Evolutionary conservation across 345 rosid genomes (phyloP), one percentile per base, ranked within the genome.

Genomic region (Acer negundo): DNA sequence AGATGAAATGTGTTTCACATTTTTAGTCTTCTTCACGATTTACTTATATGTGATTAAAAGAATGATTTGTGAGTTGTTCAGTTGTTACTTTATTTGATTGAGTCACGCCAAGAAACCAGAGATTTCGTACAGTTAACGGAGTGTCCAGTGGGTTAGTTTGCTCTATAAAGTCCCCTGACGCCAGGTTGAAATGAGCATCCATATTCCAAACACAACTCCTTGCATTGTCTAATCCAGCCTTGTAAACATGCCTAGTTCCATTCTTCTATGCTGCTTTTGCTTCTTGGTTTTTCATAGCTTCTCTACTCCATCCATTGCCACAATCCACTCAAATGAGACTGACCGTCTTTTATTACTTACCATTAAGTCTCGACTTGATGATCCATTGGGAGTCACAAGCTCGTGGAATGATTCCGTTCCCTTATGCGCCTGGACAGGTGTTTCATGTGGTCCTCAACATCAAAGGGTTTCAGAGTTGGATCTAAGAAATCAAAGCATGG

Each of bases 291-390:
- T 51, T 51, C 3, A 51, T 13, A 51, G 19, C 55, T 51, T 51
- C 17, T 51, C 55, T 16, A 51, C 55, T 3, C 55, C 19, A 7
- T 12, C 35, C 44, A 44, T n/a, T 13, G 22, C n/a, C 24, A 35
- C 10, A 38, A 17, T 22, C 31, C 59, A 17, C 3, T 59, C 35
- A 13, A 16, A 63, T 5, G 72, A 62, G 44, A 69, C 67, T 0
- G 79, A 80, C 17, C 19, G 55, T 51, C 55, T 51, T 31, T 66
- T 74, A 15, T 42, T 67, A n/a, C 70, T 42, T 44, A 10, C 19
- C 28, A 67, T 42, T 31, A 67, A 40, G 9, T 40, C 53, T 19
- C 70, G 35, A 4, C 28, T 67, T 40, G 28, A 42, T 67, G 70
- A 67, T 10, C 70, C 53, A 20, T 24, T 42, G 6, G 70, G 70